Base-by-base conservation (phyloP, 2,329 filamentous ascomycete species). In the Exophiala calicioides region DNA sequence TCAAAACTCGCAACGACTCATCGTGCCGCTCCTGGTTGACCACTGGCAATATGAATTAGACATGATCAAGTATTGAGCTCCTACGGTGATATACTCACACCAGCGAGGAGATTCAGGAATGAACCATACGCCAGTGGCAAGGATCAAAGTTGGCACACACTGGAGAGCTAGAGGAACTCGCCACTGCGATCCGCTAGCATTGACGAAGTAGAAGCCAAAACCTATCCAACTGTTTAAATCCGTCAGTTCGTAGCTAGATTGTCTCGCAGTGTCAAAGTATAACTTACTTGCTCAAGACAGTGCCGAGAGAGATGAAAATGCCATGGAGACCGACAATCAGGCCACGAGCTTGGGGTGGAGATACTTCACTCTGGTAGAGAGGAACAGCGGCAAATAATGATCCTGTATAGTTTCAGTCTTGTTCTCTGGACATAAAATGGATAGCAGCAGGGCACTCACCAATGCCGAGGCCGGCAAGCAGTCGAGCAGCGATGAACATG, bases 41-140 rank as follows among this genome's bases (percentile, higher is more conserved):
- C 55, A 58, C 44, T 48, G 24, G n/a, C 15, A n/a, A 36, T 12
- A 12, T 27, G 24, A 24, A 41, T 55, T 45, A 60, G 31, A 51
- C 39, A 8, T 4, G 53, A 55, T 33, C 24, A 27, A 7, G 24
- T 27, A 27, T 27, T 27, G 12, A 7, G 24, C 7, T 27, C 24
- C 24, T 27, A 27, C 12, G 24, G 6, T 7, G 7, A 54, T 38
- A 36, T 53, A 53, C 34, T 29, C 43, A 23, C 41, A 47, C 86
- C 86, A 90, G 55, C 87, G 77, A 0, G 87, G 87, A 0, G 81
- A 86, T 68, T 86, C 90, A 0, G 86, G 87, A 84, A 90, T 87
- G 68, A 87, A 88, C 13, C 64, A 52, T 77, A 90, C 89, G 26
- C 87, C 87, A 3, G 75, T 54, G 5, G 83, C 79, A 1, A 91